These are phyloP conservation scores for Schizosaccharomyces osmophilus DNA, from an alignment of 805 yeast species.

Conservation along the genomic window DNA sequence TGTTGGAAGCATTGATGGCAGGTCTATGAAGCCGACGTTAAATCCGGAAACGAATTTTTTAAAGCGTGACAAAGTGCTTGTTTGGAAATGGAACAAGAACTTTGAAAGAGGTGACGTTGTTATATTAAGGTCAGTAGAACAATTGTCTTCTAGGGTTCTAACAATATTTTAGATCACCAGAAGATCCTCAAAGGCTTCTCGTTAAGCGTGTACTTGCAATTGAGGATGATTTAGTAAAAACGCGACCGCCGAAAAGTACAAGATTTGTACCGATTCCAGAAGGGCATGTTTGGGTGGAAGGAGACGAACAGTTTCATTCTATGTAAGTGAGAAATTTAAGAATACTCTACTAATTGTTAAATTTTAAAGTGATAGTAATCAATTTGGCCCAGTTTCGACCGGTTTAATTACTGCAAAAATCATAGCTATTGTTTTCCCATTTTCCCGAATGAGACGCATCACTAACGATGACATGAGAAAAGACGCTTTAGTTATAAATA, in stretches of 20 bases:
- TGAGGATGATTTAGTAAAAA: neutral
- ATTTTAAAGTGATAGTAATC: neutral
- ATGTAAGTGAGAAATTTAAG: neutral
- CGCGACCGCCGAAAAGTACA: neutral
- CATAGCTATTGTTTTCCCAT: neutral
- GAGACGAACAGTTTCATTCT: constrained; percentile 3
- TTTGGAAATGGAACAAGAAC: neutral
- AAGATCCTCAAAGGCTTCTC: neutral
- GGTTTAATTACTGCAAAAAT: neutral
- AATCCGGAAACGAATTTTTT: constrained; percentile 2
- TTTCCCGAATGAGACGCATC: neutral
- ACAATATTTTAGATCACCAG: neutral
- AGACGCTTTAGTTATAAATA: neutral
- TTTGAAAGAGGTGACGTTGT: neutral
- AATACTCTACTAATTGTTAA: neutral
- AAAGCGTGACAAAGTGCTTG: neutral
- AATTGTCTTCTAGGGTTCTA: neutral
- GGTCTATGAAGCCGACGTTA: constrained; percentile 1
- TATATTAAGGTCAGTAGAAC: neutral
- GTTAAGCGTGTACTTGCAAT: neutral
- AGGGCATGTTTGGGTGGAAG: constrained; percentile 3
- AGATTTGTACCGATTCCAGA: neutral
- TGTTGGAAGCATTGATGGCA: neutral
- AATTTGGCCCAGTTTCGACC: constrained; percentile 1
- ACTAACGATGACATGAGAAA: neutral